These are phyloP conservation scores for Trichophyton rubrum DNA, from an alignment of 2,329 filamentous ascomycete species.

Conservation along the genomic window DNA sequence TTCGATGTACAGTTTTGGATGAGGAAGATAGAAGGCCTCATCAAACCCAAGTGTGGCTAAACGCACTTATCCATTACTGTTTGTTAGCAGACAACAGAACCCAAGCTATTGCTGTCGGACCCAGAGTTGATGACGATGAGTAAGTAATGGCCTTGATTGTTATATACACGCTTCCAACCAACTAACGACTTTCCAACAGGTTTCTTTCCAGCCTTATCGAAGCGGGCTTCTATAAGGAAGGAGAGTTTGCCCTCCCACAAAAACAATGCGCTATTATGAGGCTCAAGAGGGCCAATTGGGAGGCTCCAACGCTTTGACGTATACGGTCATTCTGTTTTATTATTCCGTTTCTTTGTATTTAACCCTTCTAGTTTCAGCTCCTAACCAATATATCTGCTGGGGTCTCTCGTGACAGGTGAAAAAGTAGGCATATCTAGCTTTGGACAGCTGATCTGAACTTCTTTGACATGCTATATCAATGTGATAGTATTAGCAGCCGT, in stretches of 20 bases:
- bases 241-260: constrained; percentile 75
- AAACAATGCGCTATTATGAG: constrained; percentile 85
- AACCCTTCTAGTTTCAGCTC: too few relatives aligned
- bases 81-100: constrained; percentile 68
- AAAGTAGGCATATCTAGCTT: too few relatives aligned
- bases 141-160: constrained; percentile 34
- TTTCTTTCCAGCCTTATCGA: constrained; percentile 58
- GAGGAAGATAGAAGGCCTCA: constrained; percentile 77
- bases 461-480: too few relatives aligned
- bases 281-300: constrained; percentile 67
- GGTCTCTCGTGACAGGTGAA: too few relatives aligned
- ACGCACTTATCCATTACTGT: constrained; percentile 75
- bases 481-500: too few relatives aligned
- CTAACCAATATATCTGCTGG: too few relatives aligned
- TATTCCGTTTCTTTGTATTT: too few relatives aligned
- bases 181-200: constrained; percentile 31
- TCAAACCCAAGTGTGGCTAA: constrained; percentile 67
- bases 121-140: constrained; percentile 82
- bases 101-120: constrained; percentile 72
- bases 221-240: constrained; percentile 73
- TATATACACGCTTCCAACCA: background rate
- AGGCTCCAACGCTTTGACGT: constrained; percentile 49
- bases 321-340: background rate
- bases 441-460: too few relatives aligned
- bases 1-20: constrained; percentile 84